Conservation (phyloP, 2,329 filamentous ascomycete species). For the Colletotrichum tamarilloi region DNA sequence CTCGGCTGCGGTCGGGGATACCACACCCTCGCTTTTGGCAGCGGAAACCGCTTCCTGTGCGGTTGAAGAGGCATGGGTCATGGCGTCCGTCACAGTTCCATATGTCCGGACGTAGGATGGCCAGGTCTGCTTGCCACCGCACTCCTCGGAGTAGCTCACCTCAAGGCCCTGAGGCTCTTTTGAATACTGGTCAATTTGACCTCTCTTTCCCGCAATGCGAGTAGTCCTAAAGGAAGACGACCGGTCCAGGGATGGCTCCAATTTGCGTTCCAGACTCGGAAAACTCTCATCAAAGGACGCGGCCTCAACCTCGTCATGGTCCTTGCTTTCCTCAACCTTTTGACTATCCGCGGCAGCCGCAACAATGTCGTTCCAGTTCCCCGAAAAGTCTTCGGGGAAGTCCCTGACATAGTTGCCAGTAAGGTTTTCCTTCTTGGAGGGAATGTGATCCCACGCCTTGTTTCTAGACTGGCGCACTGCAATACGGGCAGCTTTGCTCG, state of each 20-base stretch:
- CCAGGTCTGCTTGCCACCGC: slow-evolving; percentile 46
- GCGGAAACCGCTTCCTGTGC: not conserved
- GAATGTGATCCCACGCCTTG: slow-evolving; percentile 31
- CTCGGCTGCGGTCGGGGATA: not conserved
- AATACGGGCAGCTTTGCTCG: slow-evolving; percentile 27
- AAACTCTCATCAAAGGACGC: slow-evolving; percentile 57
- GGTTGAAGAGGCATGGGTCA: slow-evolving; percentile 13
- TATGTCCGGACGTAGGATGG: slow-evolving; percentile 51
- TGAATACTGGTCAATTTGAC: slow-evolving; percentile 53
- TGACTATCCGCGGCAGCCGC: slow-evolving; percentile 6
- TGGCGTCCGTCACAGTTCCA: slow-evolving; percentile 32
- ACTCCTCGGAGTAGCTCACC: slow-evolving; percentile 58
- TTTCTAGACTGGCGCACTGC: slow-evolving; percentile 30
- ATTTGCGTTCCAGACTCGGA: slow-evolving; percentile 47
- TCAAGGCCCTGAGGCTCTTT: slow-evolving; percentile 60
- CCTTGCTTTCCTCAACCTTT: slow-evolving; percentile 26
- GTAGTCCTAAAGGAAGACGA: slow-evolving; percentile 13
- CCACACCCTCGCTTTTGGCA: not conserved
- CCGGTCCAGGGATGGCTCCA: slow-evolving; percentile 47
- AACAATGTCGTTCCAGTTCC: slow-evolving; percentile 51
- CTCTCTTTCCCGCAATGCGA: slow-evolving; percentile 27
- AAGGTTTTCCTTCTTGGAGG: slow-evolving; percentile 39
- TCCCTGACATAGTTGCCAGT: slow-evolving; percentile 62
- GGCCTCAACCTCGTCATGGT: slow-evolving; percentile 44
- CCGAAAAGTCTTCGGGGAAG: slow-evolving; percentile 63